Evolutionary conservation across 192 early-diverging fungal species (phyloP).

Genomic region (Piromyces finnis): DNA sequence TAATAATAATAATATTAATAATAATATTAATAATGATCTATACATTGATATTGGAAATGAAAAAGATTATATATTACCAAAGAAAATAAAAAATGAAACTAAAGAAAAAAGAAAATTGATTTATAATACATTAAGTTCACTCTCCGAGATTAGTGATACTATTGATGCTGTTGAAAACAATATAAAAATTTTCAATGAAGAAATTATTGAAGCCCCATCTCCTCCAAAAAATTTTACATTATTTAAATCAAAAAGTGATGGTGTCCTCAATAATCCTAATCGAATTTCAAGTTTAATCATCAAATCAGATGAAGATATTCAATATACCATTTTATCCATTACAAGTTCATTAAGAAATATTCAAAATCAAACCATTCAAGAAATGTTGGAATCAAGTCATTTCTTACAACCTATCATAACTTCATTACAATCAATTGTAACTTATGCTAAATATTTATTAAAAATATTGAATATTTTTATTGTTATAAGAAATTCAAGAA

Average conservation of each 20-base stretch:
- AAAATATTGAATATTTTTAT: neutral
- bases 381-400: neutral
- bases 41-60: neutral
- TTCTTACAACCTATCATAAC: neutral
- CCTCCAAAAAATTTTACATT: too few relatives aligned
- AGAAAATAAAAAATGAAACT: neutral
- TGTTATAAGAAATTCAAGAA: neutral
- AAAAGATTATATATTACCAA: neutral
- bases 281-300: neutral
- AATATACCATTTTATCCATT: neutral
- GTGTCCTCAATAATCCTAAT: neutral
- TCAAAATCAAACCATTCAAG: neutral
- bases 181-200: neutral
- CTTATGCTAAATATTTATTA: neutral
- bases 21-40: neutral
- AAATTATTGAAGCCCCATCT: neutral
- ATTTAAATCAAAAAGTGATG: neutral
- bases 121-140: neutral
- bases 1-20: neutral
- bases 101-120: neutral
- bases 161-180: neutral
- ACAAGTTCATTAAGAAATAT: neutral
- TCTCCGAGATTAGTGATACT: neutral
- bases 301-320: neutral
- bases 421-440: neutral